phyloP scores from a whole-genome alignment of 208 protist species.

The Naegleria lovaniensis region DNA sequence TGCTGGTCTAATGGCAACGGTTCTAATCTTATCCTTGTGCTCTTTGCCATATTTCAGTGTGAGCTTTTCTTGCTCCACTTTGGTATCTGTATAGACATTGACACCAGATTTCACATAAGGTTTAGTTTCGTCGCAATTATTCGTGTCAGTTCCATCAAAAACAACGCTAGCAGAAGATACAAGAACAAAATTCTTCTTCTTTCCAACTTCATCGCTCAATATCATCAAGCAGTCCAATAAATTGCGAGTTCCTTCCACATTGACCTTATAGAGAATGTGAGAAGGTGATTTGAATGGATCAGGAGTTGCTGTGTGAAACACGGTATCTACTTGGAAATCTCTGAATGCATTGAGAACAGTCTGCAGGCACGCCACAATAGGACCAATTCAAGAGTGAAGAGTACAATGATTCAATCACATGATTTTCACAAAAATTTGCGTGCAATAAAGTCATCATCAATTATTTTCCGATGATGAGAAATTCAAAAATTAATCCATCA shows the following conservation, averaged over 20 bases:
- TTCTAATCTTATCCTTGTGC: slow-evolving; percentile 14
- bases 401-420: too few species aligned
- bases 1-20: slow-evolving; percentile 37
- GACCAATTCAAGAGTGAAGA: too few species aligned
- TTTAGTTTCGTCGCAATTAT: slow-evolving; percentile 31
- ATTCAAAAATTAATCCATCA: too few species aligned
- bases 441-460: too few species aligned
- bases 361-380: background rate
- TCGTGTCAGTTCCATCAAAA: slow-evolving; percentile 30
- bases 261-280: slow-evolving; percentile 26
- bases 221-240: slow-evolving; percentile 17
- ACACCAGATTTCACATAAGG: slow-evolving; percentile 30
- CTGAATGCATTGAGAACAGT: background rate
- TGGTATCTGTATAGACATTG: slow-evolving; percentile 34
- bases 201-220: background rate
- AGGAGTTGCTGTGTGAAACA: slow-evolving; percentile 30
- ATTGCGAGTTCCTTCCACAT: slow-evolving; percentile 33
- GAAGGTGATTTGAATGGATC: slow-evolving; percentile 8
- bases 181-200: slow-evolving; percentile 29
- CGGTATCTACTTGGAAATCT: background rate
- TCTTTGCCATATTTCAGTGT: slow-evolving; percentile 28
- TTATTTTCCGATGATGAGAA: too few species aligned
- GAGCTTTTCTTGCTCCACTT: slow-evolving; percentile 38
- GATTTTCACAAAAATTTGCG: too few species aligned
- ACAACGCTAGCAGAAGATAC: slow-evolving; percentile 33